A percentile compares a stretch with the other conserved stretches of the same genome.
These are phyloP conservation scores for Detonula confervacea DNA, from an alignment of 352 stramenopile species.

Conservation along the genomic window DNA sequence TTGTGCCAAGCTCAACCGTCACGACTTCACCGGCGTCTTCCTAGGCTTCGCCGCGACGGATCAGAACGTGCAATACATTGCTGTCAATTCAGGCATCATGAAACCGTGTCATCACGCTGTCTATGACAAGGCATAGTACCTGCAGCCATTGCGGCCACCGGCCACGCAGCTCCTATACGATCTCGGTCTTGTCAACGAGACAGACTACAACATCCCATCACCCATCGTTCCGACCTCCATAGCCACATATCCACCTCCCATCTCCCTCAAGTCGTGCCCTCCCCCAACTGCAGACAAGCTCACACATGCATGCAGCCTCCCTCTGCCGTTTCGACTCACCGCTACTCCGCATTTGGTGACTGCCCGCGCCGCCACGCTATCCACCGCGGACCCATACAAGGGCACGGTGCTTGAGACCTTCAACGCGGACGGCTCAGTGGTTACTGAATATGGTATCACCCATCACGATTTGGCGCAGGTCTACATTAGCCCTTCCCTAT, in stretches of 20 bases:
- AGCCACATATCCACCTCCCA: neutral
- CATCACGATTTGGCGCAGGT: conserved; percentile 9
- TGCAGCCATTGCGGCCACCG: conserved; percentile 2
- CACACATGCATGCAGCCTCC: neutral
- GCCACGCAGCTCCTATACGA: conserved; percentile 17
- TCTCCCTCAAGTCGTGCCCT: neutral
- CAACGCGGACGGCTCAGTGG: neutral
- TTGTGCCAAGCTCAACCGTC: neutral
- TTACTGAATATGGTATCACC: conserved; percentile 1
- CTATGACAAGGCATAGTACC: conserved; percentile 25
- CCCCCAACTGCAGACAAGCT: neutral
- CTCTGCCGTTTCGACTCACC: neutral
- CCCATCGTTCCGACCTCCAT: too few species aligned
- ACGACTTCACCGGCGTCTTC: conserved; percentile 20
- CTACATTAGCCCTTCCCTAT: conserved; percentile 18
- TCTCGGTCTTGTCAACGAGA: neutral
- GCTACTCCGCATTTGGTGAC: neutral
- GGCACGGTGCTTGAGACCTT: neutral
- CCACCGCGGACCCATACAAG: neutral
- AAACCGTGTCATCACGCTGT: conserved; percentile 1
- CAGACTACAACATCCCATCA: neutral
- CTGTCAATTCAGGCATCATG: conserved; percentile 1
- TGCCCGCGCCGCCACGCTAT: neutral
- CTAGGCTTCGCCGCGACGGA: conserved; percentile 7
- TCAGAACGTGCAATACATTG: conserved; percentile 19